A percentile compares a stretch with the other conserved stretches of the same genome.
phyloP scores from a whole-genome alignment of 2,329 filamentous ascomycete genomes.

The Passalora sequoiae region DNA sequence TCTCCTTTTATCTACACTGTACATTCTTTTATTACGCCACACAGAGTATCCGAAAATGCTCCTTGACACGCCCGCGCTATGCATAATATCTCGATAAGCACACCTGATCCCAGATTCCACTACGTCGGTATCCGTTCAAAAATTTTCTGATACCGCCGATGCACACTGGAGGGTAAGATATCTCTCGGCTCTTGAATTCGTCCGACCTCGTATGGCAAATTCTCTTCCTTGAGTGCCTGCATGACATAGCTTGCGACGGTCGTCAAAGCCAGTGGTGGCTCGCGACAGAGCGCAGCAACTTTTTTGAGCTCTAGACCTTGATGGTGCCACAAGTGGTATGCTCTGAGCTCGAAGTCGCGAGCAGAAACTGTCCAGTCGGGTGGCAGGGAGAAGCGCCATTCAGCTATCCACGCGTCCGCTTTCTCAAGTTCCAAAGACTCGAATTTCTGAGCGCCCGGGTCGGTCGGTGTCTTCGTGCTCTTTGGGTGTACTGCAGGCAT shows the following conservation, averaged over 20 bases:
- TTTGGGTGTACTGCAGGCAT: background rate
- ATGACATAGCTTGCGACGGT: slow-evolving; percentile 59
- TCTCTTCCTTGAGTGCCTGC: slow-evolving; percentile 49
- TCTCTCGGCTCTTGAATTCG: slow-evolving; percentile 20
- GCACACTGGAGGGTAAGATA: slow-evolving; percentile 1
- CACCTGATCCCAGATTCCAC: too few species aligned
- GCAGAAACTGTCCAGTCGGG: slow-evolving; percentile 8
- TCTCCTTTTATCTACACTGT: too few species aligned
- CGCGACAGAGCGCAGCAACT: slow-evolving; percentile 54
- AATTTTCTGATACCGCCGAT: slow-evolving; percentile 3
- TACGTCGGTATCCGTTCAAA: slow-evolving; percentile 1
- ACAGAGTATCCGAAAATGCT: too few species aligned
- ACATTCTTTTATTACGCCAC: too few species aligned
- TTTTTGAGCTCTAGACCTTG: slow-evolving; percentile 45
- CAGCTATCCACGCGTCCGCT: slow-evolving; percentile 10
- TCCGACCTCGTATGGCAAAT: slow-evolving; percentile 44
- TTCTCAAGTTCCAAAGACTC: slow-evolving; percentile 6
- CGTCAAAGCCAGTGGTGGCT: slow-evolving; percentile 53
- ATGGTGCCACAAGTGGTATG: slow-evolving; percentile 63
- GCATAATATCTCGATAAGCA: too few species aligned
- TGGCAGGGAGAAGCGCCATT: slow-evolving; percentile 9
- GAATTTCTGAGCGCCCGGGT: background rate
- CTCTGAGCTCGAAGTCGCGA: slow-evolving; percentile 34
- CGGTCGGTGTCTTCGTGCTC: background rate
- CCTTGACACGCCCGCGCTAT: too few species aligned